Percentiles rank a stretch among this genome's conserved stretches.
These are phyloP conservation scores for Echinochloa phyllopogon DNA, from an alignment of 176 grass and related monocot species.

Conservation along the genomic window DNA sequence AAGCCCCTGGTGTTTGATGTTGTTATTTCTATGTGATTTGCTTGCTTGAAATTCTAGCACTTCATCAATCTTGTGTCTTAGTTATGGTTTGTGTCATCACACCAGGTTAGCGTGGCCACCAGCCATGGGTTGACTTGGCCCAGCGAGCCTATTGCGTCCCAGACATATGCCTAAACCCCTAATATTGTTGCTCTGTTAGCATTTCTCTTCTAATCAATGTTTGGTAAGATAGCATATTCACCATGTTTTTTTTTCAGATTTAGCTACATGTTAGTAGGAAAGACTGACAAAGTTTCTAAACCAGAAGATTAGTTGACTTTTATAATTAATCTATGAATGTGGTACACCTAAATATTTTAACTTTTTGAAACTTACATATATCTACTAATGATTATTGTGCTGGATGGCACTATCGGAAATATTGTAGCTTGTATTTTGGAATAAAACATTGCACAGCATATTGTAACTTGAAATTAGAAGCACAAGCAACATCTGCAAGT, in stretches of 20 bases:
- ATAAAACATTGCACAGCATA: background rate
- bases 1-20: background rate
- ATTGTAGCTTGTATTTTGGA: background rate
- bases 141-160: no score
- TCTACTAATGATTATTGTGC: background rate
- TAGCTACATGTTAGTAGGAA: background rate
- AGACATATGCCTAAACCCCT: no score
- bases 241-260: background rate
- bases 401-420: background rate
- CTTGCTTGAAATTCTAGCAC: no score
- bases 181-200: background rate
- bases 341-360: background rate
- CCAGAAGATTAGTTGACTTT: background rate
- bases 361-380: background rate
- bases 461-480: background rate
- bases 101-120: no score
- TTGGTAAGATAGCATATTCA: background rate
- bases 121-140: no score
- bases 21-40: background rate
- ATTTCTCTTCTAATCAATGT: background rate
- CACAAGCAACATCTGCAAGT: background rate
- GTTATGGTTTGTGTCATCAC: no score
- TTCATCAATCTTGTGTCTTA: no score
- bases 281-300: background rate
- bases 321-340: background rate